Evolutionary conservation across 2,329 filamentous ascomycete genomes (phyloP), one percentile per base, ranked within the genome.

Genomic region (Graphilbum sp.): DNA sequence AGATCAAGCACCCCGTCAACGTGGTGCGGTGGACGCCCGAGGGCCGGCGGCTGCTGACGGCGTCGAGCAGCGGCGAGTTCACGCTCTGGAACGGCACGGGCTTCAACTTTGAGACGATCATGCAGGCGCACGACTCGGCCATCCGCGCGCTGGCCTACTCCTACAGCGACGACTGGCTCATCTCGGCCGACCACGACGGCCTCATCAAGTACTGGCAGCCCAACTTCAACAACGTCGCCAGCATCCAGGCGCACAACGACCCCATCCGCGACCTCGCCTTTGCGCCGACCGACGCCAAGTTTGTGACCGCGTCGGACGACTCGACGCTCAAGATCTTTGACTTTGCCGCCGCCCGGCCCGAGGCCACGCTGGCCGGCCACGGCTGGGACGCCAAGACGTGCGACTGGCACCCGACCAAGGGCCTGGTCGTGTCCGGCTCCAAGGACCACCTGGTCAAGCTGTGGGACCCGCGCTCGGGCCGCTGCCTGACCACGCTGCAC

Each of bases 21-120:
- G 84, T 96, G 9, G 88, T 98, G 31, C 75, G 85, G 56, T 98
- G 90, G 90, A 98, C 92, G 15, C 90, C 90, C 7, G 90, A 98
- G 58, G 90, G 90, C 21, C 78, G 90, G 43, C 71, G 90, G 47
- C 63, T 98, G 40, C 68, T 98, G 54, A 96, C 90, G 0, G 90
- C 86, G 18, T 93, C 87, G 0, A 93, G 86, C 47, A 96, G 88
- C 55, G 90, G 90, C 52, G 90, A 98, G 56, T 98, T 98, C 52
- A 98, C 92, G 30, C 61, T 98, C 4, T 98, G 90, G 90, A 98
- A 98, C 55, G 90, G 90, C 45, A 96, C 88, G 32, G 88, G 86
- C 19, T 98, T 98, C 70, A 96, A 98, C 58, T 98, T 98, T 50
- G 90, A 98, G 62, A 96, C 90, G 4, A 95, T 98, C 21, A 95